A percentile compares a stretch with the other conserved stretches of the same genome.
phyloP scores from a whole-genome alignment of 2,329 filamentous ascomycete genomes.

The Hypoxylon sp. region DNA sequence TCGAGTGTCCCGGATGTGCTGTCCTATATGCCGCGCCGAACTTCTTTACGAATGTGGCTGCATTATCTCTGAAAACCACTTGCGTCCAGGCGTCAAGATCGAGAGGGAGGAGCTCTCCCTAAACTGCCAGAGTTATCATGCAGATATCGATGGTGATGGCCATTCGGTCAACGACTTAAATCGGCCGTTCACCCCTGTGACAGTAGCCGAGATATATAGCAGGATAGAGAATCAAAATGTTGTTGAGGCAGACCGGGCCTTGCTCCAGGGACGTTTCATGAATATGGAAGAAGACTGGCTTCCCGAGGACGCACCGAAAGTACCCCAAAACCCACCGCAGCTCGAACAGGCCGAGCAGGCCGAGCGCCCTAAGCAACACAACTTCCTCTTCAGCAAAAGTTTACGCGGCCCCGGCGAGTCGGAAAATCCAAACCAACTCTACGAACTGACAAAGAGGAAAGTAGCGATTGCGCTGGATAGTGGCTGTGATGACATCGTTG shows the following conservation, averaged over 20 bases:
- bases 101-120: conserved; percentile 6
- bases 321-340: not conserved
- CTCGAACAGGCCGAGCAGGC: not conserved
- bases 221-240: too few species aligned
- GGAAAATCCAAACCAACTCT: not conserved
- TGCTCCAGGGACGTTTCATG: too few species aligned
- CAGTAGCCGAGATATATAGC: too few species aligned
- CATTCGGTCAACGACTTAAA: too few species aligned
- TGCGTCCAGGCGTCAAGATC: conserved; percentile 37
- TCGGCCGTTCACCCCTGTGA: too few species aligned
- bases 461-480: not conserved
- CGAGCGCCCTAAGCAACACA: conserved; percentile 14
- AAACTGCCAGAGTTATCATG: conserved; percentile 9
- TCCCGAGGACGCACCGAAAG: not conserved
- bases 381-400: conserved; percentile 1
- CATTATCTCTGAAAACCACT: conserved; percentile 19
- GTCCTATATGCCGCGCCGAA: conserved; percentile 22
- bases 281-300: not conserved
- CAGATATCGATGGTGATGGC: not conserved
- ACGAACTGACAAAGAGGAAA: not conserved
- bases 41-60: conserved; percentile 28
- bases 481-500: not conserved
- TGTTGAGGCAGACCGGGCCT: too few species aligned
- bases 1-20: not conserved
- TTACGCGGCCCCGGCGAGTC: not conserved